A percentile compares a stretch with the other conserved stretches of the same genome.
These are phyloP conservation scores for Cyclospora cayetanensis DNA, from an alignment of 169 alveolate species.

Conservation along the genomic window DNA sequence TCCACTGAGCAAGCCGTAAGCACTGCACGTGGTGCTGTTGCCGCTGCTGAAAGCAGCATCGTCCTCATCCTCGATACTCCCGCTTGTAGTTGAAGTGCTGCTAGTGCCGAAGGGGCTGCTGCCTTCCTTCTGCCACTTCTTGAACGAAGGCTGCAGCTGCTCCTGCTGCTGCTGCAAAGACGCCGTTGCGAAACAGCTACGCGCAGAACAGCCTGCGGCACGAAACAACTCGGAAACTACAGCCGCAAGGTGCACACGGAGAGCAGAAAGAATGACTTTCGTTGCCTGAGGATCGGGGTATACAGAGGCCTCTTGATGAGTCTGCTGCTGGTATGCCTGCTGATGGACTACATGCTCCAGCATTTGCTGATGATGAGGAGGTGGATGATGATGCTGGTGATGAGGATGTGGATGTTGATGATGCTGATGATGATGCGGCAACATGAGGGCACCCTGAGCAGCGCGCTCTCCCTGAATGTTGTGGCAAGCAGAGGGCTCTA, in stretches of 20 bases:
- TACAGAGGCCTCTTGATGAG: neutral
- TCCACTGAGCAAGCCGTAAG: too few species aligned
- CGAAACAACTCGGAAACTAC: constrained; percentile 46
- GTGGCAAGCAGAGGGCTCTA: too few species aligned
- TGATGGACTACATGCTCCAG: neutral
- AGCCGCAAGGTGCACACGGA: constrained; percentile 29
- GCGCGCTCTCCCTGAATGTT: too few species aligned
- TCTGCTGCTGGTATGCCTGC: constrained; percentile 12
- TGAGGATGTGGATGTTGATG: constrained; percentile 2
- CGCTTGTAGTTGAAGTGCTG: constrained; percentile 39
- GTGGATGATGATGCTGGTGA: constrained; percentile 18
- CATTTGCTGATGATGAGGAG: constrained; percentile 6
- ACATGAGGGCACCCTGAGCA: too few species aligned
- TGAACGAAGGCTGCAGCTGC: constrained; percentile 16
- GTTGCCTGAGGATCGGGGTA: neutral
- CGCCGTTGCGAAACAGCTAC: too few species aligned
- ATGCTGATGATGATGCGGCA: constrained; percentile 5
- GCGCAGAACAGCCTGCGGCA: neutral
- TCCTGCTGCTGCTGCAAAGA: too few species aligned
- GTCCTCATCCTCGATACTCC: constrained; percentile 50
- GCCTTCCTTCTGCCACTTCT: constrained; percentile 31
- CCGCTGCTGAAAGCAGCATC: constrained; percentile 22
- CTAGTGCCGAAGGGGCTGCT: constrained; percentile 60
- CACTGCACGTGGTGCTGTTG: constrained; percentile 15
- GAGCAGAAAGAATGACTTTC: neutral